Base-by-base conservation (phyloP, 768 basidiomycete species). In the Candolleomyces aberdarensis region DNA sequence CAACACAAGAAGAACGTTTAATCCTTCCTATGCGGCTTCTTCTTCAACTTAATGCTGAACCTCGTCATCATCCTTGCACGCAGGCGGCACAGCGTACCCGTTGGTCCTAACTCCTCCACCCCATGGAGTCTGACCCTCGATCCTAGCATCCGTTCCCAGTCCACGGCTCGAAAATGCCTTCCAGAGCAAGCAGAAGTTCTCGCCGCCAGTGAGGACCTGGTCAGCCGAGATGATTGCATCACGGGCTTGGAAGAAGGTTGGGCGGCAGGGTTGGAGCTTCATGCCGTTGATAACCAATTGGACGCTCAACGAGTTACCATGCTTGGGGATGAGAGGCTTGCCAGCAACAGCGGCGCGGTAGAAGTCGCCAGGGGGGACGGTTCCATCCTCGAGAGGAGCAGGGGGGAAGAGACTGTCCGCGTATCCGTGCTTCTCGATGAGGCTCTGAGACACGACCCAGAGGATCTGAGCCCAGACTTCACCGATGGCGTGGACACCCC, bases 381-480 rank as follows among this genome's bases (percentile, higher is more conserved):
- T 84, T 10, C 91, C 89, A 67, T 90, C 80, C 14, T 75, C 82
- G 22, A 80, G 69, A 10, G 89, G 85, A 26, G 78, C 70, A 11
- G 95, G 95, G 29, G 94, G 96, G 85, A 90, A 94, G 48, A 97
- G 80, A 1, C 79, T 82, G 14, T 87, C 82, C 17, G 84, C 80
- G 81, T 85, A 96, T 0, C 93, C 94, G 71, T 97, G 86, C 74
- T 91, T 89, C 74, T 77, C 76, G 68, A 97, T 91, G 39, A 98
- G 75, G 22, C 79, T 74, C 67, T 94, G 85, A 19, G 84, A 81
- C 51, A 91, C 80, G 65, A 93, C 81, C 90, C 90, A 94, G 57
- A 94, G 87, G 26, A 93, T 88, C 78, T 94, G 76, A 5, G 95
- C 96, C 95, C 96, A 98, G 57, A 98, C 96, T 75, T 96, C 94